Base-by-base conservation (phyloP, 768 basidiomycete species). In the Leucogyrophana mollusca region DNA sequence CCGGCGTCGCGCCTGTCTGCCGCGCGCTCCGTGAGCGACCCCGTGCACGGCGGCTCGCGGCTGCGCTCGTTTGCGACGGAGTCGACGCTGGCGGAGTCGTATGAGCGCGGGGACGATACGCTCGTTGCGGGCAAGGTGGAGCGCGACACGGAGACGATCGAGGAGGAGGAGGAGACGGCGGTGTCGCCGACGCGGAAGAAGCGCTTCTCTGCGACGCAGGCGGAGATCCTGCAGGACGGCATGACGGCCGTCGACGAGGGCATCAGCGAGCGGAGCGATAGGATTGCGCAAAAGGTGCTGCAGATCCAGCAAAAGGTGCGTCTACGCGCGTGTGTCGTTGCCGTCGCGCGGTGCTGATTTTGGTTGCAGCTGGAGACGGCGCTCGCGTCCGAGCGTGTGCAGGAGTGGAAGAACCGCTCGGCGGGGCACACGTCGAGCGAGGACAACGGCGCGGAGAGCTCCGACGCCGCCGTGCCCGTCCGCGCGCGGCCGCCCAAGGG, bases 251-350 rank as follows among this genome's bases (percentile, higher is more conserved):
- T 90, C 13, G 90, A 92, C 54, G 85, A 89, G 62, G 84, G 85
- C 36, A 90, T 94, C 62, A 87, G 80, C 53, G 77, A 84, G 59
- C 84, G 85, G 62, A 92, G 87, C 53, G 93, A 94, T 56, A 83
- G 80, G 59, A 94, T 96, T 45, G 86, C 90, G 20, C 82, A 88
- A 62, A 91, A 93, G 65, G 88, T 96, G 37, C 59, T 87, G 39
- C 82, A 87, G 65, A 94, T 96, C 48, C 92, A 95, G 68, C 83
- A 88, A 53, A 95, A 94, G 81, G 93, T 92, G 35, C 45, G 73
- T 64, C 20, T 24, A n/a, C 40, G 4, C 43, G n/a, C n/a, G 20
- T 17, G 2, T 40, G 34, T 35, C 9, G 30, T 14, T 20, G 16
- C 14, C 17, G 43, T 36, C 17, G 43, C 44, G 25, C n/a, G 34